Percentiles rank a stretch among this genome's conserved stretches.
These are phyloP conservation scores for Calocybe gambosa DNA, from an alignment of 1,284 basidiomycete genomes.

Conservation along the genomic window DNA sequence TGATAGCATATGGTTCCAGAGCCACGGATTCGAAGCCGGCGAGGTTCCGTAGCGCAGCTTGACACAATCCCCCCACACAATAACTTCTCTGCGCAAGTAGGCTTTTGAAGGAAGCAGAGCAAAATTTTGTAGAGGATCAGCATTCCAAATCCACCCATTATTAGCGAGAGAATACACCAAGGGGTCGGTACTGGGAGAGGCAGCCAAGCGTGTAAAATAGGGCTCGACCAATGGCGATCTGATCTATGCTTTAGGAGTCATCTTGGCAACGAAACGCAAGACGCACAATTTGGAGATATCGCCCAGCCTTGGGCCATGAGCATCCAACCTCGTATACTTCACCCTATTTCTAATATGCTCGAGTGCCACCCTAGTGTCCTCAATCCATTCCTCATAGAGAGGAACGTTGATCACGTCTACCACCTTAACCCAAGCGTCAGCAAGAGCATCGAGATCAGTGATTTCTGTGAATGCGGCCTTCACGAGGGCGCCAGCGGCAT, in stretches of 20 bases:
- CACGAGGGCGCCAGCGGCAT: constrained; percentile 61
- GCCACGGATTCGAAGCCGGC: constrained; percentile 83
- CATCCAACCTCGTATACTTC: constrained; percentile 77
- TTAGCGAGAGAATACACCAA: constrained; percentile 82
- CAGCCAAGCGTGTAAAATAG: constrained; percentile 82
- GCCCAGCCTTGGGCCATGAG: constrained; percentile 80
- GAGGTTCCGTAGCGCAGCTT: constrained; percentile 88
- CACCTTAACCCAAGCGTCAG: constrained; percentile 68
- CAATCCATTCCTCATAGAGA: constrained; percentile 81
- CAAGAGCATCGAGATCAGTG: constrained; percentile 47
- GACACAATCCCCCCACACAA: constrained; percentile 97
- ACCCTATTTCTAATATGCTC: constrained; percentile 72
- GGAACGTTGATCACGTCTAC: constrained; percentile 85
- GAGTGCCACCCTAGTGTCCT: constrained; percentile 71
- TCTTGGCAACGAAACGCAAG: neutral
- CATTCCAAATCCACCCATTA: constrained; percentile 99
- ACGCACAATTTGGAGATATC: constrained; percentile 71
- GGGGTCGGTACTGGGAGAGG: constrained; percentile 57
- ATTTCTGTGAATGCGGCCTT: constrained; percentile 62
- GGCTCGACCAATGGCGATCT: constrained; percentile 81
- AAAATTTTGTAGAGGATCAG: constrained; percentile 93
- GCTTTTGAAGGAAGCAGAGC: constrained; percentile 94
- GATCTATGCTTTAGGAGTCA: constrained; percentile 5
- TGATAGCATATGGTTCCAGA: constrained; percentile 90
- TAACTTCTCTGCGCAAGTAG: constrained; percentile 93